phyloP scores from a whole-genome alignment of 1,284 basidiomycete species.

The Termitomyces sp. region DNA sequence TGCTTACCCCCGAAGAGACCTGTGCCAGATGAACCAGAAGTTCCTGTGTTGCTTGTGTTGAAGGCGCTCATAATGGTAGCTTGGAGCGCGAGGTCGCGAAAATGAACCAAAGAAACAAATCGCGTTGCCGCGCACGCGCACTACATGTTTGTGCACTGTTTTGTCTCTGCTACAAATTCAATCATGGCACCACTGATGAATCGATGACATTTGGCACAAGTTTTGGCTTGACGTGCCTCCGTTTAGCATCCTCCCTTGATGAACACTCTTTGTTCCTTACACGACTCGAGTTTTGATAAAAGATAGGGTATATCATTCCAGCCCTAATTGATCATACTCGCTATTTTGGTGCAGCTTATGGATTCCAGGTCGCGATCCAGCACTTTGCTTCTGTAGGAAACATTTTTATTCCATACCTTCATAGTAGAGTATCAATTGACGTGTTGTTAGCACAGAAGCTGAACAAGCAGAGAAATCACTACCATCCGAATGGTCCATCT shows the following conservation, averaged over 20 bases:
- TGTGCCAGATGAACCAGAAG: conserved; percentile 12
- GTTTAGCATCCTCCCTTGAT: not conserved
- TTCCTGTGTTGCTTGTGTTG: conserved; percentile 14
- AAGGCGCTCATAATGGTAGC: conserved; percentile 17
- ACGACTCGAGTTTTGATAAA: not conserved
- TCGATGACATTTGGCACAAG: not conserved
- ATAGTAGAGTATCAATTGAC: not conserved
- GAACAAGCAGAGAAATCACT: conserved; percentile 3
- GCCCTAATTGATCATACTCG: not conserved
- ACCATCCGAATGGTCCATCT: conserved; percentile 28
- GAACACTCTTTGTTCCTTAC: not conserved
- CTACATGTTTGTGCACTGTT: conserved; percentile 1
- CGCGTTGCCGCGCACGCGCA: not conserved
- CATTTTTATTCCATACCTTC: not conserved
- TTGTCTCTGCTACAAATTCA: not conserved
- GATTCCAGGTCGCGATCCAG: conserved; percentile 11
- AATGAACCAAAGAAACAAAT: not conserved
- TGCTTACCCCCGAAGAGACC: conserved; percentile 17
- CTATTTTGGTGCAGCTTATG: not conserved
- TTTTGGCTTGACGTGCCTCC: not conserved
- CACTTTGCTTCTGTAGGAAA: conserved; percentile 13
- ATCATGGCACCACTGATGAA: too few species aligned
- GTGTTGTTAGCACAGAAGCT: conserved; percentile 3
- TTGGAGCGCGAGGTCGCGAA: not conserved
- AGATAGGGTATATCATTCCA: not conserved